Evolutionary conservation across 345 rosid species (phyloP), one percentile per base, ranked within the genome.

Genomic region (Hevea brasiliensis): DNA sequence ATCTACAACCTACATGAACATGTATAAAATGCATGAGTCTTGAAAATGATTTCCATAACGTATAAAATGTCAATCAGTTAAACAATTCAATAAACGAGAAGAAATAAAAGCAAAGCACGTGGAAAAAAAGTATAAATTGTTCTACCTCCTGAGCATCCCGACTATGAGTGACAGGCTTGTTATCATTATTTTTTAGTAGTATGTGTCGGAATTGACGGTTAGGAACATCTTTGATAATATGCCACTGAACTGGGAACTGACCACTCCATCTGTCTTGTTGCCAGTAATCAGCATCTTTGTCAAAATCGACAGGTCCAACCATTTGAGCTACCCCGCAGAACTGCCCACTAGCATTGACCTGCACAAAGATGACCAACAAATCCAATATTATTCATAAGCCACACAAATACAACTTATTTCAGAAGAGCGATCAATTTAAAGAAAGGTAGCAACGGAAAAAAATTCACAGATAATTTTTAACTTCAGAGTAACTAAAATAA

Each of bases 321-420:
- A 89, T 89, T 82, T 89, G 89, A 2, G 94, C 84, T 13, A 88
- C 88, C 77, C 94, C 94, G 70, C 94, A 89, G 79, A 89, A 88
- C 76, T 87, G 92, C 65, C 94, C 94, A 78, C 94, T 89, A 56
- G 92, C 92, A 73, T 89, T 89, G 65, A 89, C 94, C 94, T 89
- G 83, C 53, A 67, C 51, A 68, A 60, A 65, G 44, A 57, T 42
- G 44, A 29, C 44, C 51, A 51, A 44, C 70, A 45, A 68, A 78
- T 27, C 48, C 40, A 47, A 47, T 27, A 51, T 42, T 35, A 59
- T 50, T 42, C 47, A 63, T 32, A 29, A 71, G 13, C 21, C 7
- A 17, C 37, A 50, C 27, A 63, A 63, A 41, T 32, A 4, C 37
- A 32, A 32, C 37, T 1, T 32, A 4, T 32, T 32, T 32, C 37